Conservation (phyloP, 257 asterid species). For the Przewalskia tangutica region DNA sequence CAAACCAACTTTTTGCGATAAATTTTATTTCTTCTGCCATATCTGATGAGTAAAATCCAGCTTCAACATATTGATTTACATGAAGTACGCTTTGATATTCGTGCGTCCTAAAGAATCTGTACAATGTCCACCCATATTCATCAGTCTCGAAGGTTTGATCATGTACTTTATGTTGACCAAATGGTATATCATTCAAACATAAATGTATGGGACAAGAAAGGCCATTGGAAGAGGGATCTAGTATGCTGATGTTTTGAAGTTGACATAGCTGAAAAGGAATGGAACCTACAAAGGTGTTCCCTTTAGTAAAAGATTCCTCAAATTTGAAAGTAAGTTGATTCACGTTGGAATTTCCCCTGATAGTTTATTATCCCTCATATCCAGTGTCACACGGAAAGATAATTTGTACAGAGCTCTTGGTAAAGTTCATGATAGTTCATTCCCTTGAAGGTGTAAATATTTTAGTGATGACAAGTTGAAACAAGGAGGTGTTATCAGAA, state of each 20-base stretch:
- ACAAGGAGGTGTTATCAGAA: conserved; percentile 10
- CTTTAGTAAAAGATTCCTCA: conserved; percentile 17
- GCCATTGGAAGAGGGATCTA: conserved; percentile 18
- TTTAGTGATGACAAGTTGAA: conserved; percentile 10
- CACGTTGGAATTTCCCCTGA: conserved; percentile 17
- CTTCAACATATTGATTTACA: background rate
- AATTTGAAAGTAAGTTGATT: conserved; percentile 9
- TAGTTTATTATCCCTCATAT: conserved; percentile 13
- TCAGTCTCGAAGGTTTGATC: background rate
- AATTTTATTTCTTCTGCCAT: conserved; percentile 15
- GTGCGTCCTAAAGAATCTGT: background rate
- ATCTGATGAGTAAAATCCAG: background rate
- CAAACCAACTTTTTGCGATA: conserved; percentile 15
- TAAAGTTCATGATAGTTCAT: conserved; percentile 7
- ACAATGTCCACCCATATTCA: background rate
- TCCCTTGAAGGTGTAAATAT: conserved; percentile 16
- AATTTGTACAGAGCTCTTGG: background rate
- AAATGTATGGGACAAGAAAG: conserved; percentile 12
- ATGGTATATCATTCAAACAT: conserved; percentile 10
- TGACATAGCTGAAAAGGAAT: conserved; percentile 16
- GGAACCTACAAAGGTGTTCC: conserved; percentile 4
- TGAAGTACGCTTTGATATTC: background rate
- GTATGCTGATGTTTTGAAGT: conserved; percentile 6
- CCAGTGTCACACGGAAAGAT: conserved; percentile 20
- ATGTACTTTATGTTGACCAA: background rate